A percentile compares a stretch with the other conserved stretches of the same genome.
phyloP scores from a whole-genome alignment of 441 rosid species.

The Gossypium aridum region DNA sequence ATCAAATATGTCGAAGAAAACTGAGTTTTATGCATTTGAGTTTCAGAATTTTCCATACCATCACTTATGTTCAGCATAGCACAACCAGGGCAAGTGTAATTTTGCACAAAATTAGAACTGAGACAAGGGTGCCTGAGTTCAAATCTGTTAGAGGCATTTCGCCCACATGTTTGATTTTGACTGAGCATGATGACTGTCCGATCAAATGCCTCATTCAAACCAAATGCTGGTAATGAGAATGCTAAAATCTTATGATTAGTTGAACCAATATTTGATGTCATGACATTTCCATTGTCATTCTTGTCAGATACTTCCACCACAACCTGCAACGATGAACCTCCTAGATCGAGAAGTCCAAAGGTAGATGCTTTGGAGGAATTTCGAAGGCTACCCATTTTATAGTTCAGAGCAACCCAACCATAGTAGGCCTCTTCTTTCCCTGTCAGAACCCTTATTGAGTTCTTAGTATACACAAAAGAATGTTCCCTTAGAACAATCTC shows the following conservation, averaged over 20 bases:
- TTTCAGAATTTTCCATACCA: slow-evolving; percentile 9
- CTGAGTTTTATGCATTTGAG: slow-evolving; percentile 13
- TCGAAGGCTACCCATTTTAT: slow-evolving; percentile 37
- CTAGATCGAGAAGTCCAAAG: slow-evolving; percentile 56
- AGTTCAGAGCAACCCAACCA: slow-evolving; percentile 60
- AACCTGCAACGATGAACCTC: slow-evolving; percentile 62
- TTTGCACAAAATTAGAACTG: slow-evolving; percentile 29
- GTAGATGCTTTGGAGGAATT: slow-evolving; percentile 30
- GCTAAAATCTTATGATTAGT: slow-evolving; percentile 34
- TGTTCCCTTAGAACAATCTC: slow-evolving; percentile 35
- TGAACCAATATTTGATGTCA: slow-evolving; percentile 31
- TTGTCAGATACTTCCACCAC: slow-evolving; percentile 31
- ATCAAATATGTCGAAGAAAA: slow-evolving; percentile 16
- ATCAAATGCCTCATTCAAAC: slow-evolving; percentile 55
- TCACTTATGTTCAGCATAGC: not conserved
- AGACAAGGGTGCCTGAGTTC: slow-evolving; percentile 52
- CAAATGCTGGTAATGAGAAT: slow-evolving; percentile 41
- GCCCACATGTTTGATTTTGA: slow-evolving; percentile 12
- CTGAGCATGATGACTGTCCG: slow-evolving; percentile 40
- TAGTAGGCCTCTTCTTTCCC: slow-evolving; percentile 63
- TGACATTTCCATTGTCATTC: slow-evolving; percentile 21
- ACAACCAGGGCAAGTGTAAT: slow-evolving; percentile 38
- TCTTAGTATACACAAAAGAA: slow-evolving; percentile 28
- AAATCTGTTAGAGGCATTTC: slow-evolving; percentile 14
- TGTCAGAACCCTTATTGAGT: slow-evolving; percentile 45